phyloP scores from a whole-genome alignment of 805 yeast genomes.

The Pichia exigua region DNA sequence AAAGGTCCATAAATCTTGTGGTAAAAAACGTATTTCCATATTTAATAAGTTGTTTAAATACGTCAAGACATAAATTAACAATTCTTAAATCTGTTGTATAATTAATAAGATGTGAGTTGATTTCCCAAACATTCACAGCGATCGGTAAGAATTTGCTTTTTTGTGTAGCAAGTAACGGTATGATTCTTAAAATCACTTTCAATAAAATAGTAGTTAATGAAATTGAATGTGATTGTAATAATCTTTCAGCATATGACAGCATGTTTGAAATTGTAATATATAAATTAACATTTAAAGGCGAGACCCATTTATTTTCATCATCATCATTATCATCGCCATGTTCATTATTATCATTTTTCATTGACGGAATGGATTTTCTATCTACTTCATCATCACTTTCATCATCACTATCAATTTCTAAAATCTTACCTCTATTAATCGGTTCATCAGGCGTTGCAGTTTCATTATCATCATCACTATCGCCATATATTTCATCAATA shows the following conservation, averaged over 20 bases:
- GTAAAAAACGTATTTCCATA: slow-evolving; percentile 41
- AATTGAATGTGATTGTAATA: slow-evolving; percentile 46
- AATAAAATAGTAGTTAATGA: slow-evolving; percentile 49
- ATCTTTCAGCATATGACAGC: slow-evolving; percentile 58
- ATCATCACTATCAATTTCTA: slow-evolving; percentile 29
- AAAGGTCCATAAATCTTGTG: slow-evolving; percentile 39
- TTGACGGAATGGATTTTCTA: slow-evolving; percentile 22
- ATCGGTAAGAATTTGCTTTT: slow-evolving; percentile 38
- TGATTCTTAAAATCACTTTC: slow-evolving; percentile 33
- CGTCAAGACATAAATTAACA: slow-evolving; percentile 23
- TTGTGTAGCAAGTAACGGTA: slow-evolving; percentile 50
- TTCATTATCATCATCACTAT: slow-evolving; percentile 10
- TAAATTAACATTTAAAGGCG: slow-evolving; percentile 54
- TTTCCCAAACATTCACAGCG: slow-evolving; percentile 48
- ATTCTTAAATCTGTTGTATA: slow-evolving; percentile 24
- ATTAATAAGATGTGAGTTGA: slow-evolving; percentile 22
- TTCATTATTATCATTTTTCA: slow-evolving; percentile 7
- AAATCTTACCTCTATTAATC: slow-evolving; percentile 17
- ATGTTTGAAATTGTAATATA: slow-evolving; percentile 57
- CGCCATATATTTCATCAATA: slow-evolving; percentile 16
- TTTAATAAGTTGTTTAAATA: slow-evolving; percentile 22
- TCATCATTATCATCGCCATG: slow-evolving; percentile 6
- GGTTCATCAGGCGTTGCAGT: slow-evolving; percentile 13
- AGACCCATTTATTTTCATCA: slow-evolving; percentile 47
- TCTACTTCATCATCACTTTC: slow-evolving; percentile 30